phyloP scores from a whole-genome alignment of 148 eudicot genomes.

The Heliamphora exappendiculata region DNA sequence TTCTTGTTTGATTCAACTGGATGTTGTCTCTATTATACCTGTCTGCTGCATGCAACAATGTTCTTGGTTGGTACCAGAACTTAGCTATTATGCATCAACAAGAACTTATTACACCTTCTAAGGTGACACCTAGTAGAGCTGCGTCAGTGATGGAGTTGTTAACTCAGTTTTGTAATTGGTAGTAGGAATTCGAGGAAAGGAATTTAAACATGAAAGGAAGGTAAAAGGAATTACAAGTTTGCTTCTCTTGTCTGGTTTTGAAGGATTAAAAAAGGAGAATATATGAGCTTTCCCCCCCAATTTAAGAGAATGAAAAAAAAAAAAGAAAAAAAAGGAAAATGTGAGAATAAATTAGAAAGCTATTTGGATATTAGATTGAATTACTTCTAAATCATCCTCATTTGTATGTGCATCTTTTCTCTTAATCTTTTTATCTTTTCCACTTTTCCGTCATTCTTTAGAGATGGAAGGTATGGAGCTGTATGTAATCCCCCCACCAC shows the following conservation, averaged over 20 bases:
- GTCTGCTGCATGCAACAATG: neutral
- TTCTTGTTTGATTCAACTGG: conserved; percentile 14
- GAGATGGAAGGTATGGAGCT: neutral
- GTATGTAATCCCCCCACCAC: neutral
- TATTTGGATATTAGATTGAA: neutral
- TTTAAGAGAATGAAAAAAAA: neutral
- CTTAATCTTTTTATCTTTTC: neutral
- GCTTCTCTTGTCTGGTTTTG: neutral
- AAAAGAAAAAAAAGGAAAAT: neutral
- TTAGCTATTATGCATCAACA: neutral
- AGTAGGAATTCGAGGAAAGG: neutral
- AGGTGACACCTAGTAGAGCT: neutral
- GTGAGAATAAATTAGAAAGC: neutral
- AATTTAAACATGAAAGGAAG: neutral
- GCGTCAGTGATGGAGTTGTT: neutral
- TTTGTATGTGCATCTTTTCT: neutral
- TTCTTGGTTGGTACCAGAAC: neutral
- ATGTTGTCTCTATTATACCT: neutral
- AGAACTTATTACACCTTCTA: neutral
- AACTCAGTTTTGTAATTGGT: neutral
- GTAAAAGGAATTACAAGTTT: neutral
- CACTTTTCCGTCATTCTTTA: no score
- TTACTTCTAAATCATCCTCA: neutral
- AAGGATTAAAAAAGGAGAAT: no score
- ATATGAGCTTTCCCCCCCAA: neutral